Evolutionary conservation across 805 yeast genomes (phyloP).

Genomic region (Cyberlindnera lachancei): DNA sequence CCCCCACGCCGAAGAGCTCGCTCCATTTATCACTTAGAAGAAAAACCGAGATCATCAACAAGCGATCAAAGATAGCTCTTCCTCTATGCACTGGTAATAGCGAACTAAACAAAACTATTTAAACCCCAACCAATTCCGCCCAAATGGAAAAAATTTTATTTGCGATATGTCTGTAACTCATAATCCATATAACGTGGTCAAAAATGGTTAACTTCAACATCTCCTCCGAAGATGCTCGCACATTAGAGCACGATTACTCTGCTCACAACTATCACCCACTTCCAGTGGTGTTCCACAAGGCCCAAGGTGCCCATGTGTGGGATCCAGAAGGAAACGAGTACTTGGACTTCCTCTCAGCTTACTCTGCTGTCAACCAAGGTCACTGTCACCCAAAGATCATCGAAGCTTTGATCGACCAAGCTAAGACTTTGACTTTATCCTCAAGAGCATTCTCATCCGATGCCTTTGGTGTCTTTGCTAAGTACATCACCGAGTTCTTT

Average conservation of each 20-base stretch:
- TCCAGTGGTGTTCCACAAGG: constrained; percentile 87
- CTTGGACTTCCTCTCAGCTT: constrained; percentile 87
- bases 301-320: constrained; percentile 91
- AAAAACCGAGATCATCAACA: no score
- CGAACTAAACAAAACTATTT: constrained; percentile 8
- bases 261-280: constrained; percentile 97
- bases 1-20: no score
- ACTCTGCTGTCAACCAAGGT: constrained; percentile 97
- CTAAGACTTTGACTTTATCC: constrained; percentile 72
- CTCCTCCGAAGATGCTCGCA: constrained; percentile 57
- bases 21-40: constrained; percentile 22
- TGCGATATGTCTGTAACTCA: no score
- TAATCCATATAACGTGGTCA: background rate
- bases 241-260: constrained; percentile 71
- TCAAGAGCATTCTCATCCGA: constrained; percentile 92
- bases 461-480: constrained; percentile 79
- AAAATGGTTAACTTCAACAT: constrained; percentile 31
- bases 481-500: constrained; percentile 82
- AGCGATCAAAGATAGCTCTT: no score
- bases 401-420: constrained; percentile 79
- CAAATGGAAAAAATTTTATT: no score
- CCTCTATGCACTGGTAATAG: constrained; percentile 21
- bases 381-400: constrained; percentile 95
- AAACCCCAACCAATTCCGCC: no score
- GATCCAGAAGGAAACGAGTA: constrained; percentile 96